Percentiles rank a stretch among this genome's conserved stretches.
Conservation (phyloP, 1,284 basidiomycete genomes). For the Trichosporon sp. region DNA sequence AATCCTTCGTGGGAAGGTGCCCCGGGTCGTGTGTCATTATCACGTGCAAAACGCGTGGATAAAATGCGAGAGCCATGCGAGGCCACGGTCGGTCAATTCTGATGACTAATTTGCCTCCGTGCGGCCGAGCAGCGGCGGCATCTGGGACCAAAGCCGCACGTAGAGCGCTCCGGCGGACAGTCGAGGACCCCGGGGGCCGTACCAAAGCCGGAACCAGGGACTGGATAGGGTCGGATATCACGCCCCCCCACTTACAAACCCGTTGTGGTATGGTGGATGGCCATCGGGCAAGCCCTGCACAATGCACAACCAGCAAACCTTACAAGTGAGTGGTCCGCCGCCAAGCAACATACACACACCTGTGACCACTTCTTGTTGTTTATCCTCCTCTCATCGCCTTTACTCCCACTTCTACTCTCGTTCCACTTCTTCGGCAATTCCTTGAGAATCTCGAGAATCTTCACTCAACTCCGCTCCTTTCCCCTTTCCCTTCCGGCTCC, state of each 20-base stretch:
- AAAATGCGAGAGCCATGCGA: not conserved
- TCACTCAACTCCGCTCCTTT: not conserved
- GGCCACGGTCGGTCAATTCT: not conserved
- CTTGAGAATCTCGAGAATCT: not conserved
- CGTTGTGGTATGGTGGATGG: not conserved
- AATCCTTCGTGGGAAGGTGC: constrained; percentile 15
- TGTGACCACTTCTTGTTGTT: not conserved
- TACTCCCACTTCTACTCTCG: not conserved
- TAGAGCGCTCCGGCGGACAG: not conserved
- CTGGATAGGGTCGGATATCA: not conserved
- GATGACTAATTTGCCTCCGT: constrained; percentile 5
- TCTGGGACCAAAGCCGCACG: too few species aligned
- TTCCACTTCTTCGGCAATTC: not conserved
- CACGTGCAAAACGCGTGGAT: not conserved
- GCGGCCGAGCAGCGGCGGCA: not conserved
- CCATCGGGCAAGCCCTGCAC: not conserved
- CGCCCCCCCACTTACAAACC: constrained; percentile 15
- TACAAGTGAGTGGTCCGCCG: not conserved
- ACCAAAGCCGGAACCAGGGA: not conserved
- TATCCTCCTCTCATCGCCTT: not conserved
- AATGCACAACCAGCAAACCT: not conserved
- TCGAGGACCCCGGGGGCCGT: not conserved
- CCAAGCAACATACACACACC: not conserved
- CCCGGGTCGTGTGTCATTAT: not conserved
- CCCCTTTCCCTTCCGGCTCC: not conserved